Evolutionary conservation across 352 stramenopile genomes (phyloP).

Genomic region (Phytophthora melonis): DNA sequence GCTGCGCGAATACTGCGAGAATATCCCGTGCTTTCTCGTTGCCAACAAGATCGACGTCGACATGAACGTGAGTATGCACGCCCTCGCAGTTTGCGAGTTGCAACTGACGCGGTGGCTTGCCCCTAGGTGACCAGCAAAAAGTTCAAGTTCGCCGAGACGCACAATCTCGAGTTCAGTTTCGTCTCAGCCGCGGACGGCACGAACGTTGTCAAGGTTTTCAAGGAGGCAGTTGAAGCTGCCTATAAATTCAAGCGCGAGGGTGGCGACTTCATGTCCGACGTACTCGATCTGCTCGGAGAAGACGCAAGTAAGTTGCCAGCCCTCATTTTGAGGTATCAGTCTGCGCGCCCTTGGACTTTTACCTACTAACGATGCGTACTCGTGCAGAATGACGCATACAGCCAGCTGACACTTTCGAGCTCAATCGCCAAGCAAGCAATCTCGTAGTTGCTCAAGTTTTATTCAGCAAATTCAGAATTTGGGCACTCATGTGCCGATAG

Average conservation of each 20-base stretch:
- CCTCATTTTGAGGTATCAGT: neutral
- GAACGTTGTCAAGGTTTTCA: constrained; percentile 97
- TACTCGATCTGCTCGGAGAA: constrained; percentile 89
- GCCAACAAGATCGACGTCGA: constrained; percentile 98
- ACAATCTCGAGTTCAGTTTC: constrained; percentile 96
- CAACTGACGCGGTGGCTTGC: constrained; percentile 1
- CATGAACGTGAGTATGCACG: constrained; percentile 72
- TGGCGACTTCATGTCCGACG: constrained; percentile 94
- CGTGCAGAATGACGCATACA: constrained; percentile 12
- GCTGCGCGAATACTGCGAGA: constrained; percentile 93
- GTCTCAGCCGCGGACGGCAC: constrained; percentile 95
- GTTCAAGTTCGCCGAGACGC: constrained; percentile 95
- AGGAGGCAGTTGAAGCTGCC: constrained; percentile 85
- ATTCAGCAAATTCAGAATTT: neutral
- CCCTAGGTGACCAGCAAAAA: constrained; percentile 95
- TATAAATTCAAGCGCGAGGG: constrained; percentile 92
- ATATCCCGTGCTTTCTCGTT: constrained; percentile 94
- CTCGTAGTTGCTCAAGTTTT: neutral
- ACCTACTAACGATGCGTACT: neutral
- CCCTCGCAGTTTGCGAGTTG: too few species aligned
- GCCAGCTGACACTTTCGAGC: neutral
- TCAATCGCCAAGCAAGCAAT: neutral
- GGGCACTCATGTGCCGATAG: neutral
- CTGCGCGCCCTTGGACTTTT: neutral
- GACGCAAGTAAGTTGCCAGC: constrained; percentile 49